Base-by-base conservation (phyloP, 2,329 filamentous ascomycete genomes). In the Bipolaris zeicola region DNA sequence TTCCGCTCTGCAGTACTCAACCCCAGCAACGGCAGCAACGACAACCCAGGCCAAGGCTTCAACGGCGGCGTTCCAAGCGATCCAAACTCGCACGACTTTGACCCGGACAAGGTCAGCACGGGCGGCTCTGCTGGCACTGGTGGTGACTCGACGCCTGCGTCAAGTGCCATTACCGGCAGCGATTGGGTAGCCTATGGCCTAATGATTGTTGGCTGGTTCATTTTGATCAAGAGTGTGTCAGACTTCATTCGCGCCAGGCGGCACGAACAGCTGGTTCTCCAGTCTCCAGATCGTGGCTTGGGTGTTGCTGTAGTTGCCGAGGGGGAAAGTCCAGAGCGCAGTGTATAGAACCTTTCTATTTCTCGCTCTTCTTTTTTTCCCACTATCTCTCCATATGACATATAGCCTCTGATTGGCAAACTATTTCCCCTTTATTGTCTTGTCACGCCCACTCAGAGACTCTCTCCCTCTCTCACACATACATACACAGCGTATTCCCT, bases 151-250 rank as follows among this genome's bases (percentile, higher is more conserved):
- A 67, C 66, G 7, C 64, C 68, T 5, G 57, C 64, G 1, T 68
- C 77, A 11, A 81, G 81, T 6, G 84, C 86, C 34, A 85, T 96
- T 39, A 85, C 83, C 5, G 89, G 88, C 49, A 89, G 85, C 62
- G 93, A 98, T 73, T 97, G 91, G 91, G 81, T 96, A 61, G 91
- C 92, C 10, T 99, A 98, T 69, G 82, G 90, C 14, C 78, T 99
- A 45, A 99, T 99, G 95, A 91, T 99, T 71, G 89, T 96, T 1
- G 95, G 95, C 5, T 99, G 95, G 95, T 98, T 98, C 72, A 92
- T 99, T 61, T 81, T 99, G 60, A 98, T 99, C 72, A 87, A 93
- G 76, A 89, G 92, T n/a, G 87, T 96, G 16, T 92, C 89, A 67
- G 93, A 98, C 74, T 99, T 95, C 73, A 79, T 98, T 60, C 86